A percentile compares a stretch with the other conserved stretches of the same genome.
Conservation (phyloP, 1,284 basidiomycete genomes). For the Tylopilus sp. region DNA sequence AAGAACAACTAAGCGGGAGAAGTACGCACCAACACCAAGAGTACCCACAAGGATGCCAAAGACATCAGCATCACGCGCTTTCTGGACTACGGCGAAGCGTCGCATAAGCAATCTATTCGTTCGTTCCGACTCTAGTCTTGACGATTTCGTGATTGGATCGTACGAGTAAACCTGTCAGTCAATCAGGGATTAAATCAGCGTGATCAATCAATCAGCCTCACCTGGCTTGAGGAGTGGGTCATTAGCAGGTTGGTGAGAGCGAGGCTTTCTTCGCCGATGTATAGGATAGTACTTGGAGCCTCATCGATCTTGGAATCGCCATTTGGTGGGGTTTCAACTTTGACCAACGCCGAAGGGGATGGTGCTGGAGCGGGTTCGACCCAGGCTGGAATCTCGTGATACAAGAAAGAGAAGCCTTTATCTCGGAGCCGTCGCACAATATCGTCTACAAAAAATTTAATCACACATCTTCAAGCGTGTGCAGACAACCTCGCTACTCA, state of each 20-base stretch:
- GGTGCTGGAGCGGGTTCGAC: constrained; percentile 26
- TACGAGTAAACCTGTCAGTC: constrained; percentile 77
- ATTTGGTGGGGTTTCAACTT: neutral
- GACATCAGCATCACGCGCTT: constrained; percentile 92
- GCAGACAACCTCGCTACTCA: constrained; percentile 39
- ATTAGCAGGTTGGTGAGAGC: constrained; percentile 90
- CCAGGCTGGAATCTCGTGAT: constrained; percentile 27
- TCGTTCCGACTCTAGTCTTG: constrained; percentile 68
- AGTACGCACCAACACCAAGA: constrained; percentile 82
- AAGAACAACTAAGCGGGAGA: neutral
- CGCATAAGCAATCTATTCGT: constrained; percentile 93
- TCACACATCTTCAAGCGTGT: neutral
- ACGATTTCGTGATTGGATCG: constrained; percentile 65
- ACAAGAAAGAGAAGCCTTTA: constrained; percentile 24
- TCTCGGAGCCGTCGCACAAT: constrained; percentile 49
- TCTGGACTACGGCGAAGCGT: constrained; percentile 89
- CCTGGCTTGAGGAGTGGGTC: constrained; percentile 66
- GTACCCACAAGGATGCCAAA: constrained; percentile 97
- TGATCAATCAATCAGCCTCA: constrained; percentile 23
- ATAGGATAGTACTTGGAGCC: constrained; percentile 65
- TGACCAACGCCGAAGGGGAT: neutral
- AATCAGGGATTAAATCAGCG: neutral
- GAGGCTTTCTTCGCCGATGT: constrained; percentile 88
- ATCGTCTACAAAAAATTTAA: constrained; percentile 40
- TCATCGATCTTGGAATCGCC: constrained; percentile 8